Percentiles rank a stretch among this genome's conserved stretches.
phyloP scores from a whole-genome alignment of 257 asterid genomes.

The Capsicum baccatum region DNA sequence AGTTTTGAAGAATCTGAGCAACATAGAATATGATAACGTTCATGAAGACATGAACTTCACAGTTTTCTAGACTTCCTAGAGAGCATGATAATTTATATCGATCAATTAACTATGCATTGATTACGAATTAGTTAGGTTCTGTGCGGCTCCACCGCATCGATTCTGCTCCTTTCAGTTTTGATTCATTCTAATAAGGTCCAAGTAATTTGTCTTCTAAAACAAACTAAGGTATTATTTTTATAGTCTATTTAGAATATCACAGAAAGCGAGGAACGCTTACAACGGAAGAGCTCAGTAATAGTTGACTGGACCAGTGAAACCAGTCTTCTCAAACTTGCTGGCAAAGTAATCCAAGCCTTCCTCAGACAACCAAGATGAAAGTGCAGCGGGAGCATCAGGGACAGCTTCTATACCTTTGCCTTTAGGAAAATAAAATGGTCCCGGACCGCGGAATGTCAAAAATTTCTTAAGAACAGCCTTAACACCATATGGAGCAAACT shows the following conservation, averaged over 20 bases:
- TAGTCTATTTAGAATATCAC: neutral
- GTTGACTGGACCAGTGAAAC: constrained; percentile 64
- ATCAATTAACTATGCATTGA: too few species aligned
- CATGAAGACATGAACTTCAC: neutral
- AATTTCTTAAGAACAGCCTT: neutral
- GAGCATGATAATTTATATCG: neutral
- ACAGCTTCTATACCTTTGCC: constrained; percentile 12
- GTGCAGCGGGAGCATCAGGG: constrained; percentile 28
- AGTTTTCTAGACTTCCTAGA: neutral
- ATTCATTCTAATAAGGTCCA: too few species aligned
- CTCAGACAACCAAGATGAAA: constrained; percentile 54
- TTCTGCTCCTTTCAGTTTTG: too few species aligned
- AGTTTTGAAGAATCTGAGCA: neutral
- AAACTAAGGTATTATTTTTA: too few species aligned
- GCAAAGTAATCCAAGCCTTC: constrained; percentile 49
- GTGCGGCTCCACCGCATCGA: too few species aligned
- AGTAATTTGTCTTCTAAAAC: too few species aligned
- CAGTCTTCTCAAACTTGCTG: constrained; percentile 44
- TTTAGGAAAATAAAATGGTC: constrained; percentile 24
- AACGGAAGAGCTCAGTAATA: constrained; percentile 51
- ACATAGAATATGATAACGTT: neutral
- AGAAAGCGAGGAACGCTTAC: constrained; percentile 41
- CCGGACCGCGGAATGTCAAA: neutral
- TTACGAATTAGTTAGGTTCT: too few species aligned
- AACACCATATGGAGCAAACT: constrained; percentile 19